Base-by-base conservation (phyloP, 495 filamentous ascomycete genomes). In the Podospora anserina region DNA sequence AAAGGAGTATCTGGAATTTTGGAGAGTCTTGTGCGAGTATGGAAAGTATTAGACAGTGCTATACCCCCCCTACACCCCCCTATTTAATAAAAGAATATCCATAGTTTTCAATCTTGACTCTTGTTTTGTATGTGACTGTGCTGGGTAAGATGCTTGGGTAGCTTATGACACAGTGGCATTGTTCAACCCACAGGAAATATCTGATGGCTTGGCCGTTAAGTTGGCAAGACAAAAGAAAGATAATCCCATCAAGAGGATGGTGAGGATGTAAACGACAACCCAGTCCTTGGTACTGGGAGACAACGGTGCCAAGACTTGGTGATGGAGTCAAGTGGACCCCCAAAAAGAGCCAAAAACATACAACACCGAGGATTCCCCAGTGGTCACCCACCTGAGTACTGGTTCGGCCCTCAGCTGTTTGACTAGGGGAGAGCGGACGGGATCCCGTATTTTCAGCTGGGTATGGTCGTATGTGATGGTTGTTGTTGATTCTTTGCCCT, bases 401-500 rank as follows among this genome's bases (percentile, higher is more conserved):
- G 2, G 39, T 49, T 49, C 39, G 39, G 39, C 39, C 39, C 39
- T 49, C 39, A 49, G 39, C 70, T 63, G 70, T 69, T 81, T 81
- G 73, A 78, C 79, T 77, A 80, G 76, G 81, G 80, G 77, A 80
- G 82, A 83, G 80, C 82, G 81, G 79, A 84, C 81, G 82, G 82
- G 81, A 81, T 80, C 77, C 81, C 82, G 78, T 78, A 71, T 78
- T 77, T 30, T 61, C 59, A 28, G 30, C 59, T 30, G 30, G 26
- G 9, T 61, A 61, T 61, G 59, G 59, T 61, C 59, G 59, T 61
- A 61, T 61, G 59, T 61, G 27, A 28, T 32, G 15, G 39, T 49
- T 23, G 23, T 2, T 23, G 1, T 0, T 23, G 23, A 23, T 23
- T 23, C 1, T 23, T 23, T 23, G 1, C 1, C 23, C 23, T 23